These are phyloP conservation scores for Tetrahymena thermophila DNA, from an alignment of 73 alveolate genomes.

Conservation along the genomic window DNA sequence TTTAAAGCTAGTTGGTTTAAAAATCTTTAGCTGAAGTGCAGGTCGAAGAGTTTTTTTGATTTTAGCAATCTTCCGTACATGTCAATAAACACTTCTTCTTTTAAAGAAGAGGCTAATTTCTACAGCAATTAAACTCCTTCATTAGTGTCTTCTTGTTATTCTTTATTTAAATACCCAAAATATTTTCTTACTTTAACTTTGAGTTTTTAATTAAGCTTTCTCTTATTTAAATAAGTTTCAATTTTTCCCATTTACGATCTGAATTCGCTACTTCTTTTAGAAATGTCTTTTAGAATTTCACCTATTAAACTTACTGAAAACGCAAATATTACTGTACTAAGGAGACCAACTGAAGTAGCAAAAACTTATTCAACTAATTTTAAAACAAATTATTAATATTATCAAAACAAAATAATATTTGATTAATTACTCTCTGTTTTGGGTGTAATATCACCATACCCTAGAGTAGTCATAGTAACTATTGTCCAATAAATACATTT, in stretches of 20 bases:
- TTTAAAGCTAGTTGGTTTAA: background rate
- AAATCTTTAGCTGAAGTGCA: background rate
- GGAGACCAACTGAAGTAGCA: background rate
- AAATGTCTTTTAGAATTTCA: background rate
- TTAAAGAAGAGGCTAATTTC: background rate
- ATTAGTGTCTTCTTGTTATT: background rate
- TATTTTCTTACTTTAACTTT: slow-evolving; percentile 1
- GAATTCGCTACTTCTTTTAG: background rate
- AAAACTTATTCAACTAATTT: background rate
- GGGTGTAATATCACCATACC: background rate
- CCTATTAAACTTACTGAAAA: background rate
- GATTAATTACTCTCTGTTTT: background rate
- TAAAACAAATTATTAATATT: background rate
- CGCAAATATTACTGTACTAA: background rate
- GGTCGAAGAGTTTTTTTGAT: background rate
- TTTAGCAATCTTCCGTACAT: background rate
- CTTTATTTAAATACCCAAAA: slow-evolving; percentile 2
- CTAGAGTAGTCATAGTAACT: slow-evolving; percentile 24
- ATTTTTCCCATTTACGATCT: background rate
- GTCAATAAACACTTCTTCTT: background rate
- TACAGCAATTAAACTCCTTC: background rate
- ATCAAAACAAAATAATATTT: background rate
- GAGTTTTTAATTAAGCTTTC: background rate
- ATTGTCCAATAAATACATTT: slow-evolving; percentile 33
- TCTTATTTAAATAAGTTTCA: background rate